A percentile compares a stretch with the other conserved stretches of the same genome.
phyloP scores from a whole-genome alignment of 225 moss, liverwort and hornwort species.

The Polytrichum commune region DNA sequence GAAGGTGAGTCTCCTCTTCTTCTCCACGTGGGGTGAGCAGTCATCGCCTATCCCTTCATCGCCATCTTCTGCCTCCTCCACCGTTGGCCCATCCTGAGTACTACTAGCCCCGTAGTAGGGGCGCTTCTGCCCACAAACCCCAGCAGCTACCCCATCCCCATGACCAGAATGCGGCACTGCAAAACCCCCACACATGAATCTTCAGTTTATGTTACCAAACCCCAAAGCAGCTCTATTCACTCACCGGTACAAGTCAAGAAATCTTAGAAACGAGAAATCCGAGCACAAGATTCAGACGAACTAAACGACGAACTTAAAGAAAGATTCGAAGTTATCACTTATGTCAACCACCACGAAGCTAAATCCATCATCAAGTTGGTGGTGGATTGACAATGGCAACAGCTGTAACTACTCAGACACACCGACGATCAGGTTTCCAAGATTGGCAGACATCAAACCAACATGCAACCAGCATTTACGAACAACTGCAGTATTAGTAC shows the following conservation, averaged over 20 bases:
- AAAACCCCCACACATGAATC: neutral
- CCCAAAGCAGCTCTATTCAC: neutral
- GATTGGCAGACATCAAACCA: neutral
- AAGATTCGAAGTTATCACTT: no score
- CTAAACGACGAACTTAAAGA: neutral
- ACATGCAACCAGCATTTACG: neutral
- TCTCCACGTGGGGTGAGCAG: conserved; percentile 62
- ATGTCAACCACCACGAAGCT: no score
- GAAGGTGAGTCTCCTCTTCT: conserved; percentile 79
- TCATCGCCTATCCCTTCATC: conserved; percentile 61
- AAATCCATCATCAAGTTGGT: no score
- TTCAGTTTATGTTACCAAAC: neutral
- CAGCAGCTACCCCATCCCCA: conserved; percentile 48
- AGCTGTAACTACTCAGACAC: no score
- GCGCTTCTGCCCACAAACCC: conserved; percentile 64
- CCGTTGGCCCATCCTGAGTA: conserved; percentile 56
- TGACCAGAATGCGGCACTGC: conserved; percentile 49
- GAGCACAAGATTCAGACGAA: neutral
- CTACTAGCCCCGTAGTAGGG: conserved; percentile 26
- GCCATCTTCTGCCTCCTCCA: conserved; percentile 63
- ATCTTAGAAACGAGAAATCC: no score
- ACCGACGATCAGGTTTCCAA: no score
- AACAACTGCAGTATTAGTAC: no score
- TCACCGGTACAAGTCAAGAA: neutral
- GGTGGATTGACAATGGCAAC: neutral